phyloP scores from a whole-genome alignment of 1,284 basidiomycete species.

The Moesziomyces parantarcticus region DNA sequence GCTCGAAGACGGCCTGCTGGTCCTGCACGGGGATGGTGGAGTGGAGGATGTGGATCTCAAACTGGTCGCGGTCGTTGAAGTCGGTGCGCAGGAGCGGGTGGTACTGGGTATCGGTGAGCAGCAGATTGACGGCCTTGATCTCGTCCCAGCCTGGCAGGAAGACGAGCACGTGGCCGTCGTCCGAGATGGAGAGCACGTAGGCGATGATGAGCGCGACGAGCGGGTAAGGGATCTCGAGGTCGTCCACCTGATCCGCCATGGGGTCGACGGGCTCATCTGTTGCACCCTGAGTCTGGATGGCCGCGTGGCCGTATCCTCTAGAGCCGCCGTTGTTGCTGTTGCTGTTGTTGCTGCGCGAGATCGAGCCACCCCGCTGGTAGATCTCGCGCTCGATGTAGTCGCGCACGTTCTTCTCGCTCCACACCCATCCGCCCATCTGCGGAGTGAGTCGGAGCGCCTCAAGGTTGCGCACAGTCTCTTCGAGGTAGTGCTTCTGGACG shows the following conservation, averaged over 20 bases:
- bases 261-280: conserved; percentile 55
- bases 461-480: conserved; percentile 75
- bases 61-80: conserved; percentile 70
- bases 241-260: conserved; percentile 71
- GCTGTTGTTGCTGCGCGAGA: conserved; percentile 14
- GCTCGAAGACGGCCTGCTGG: conserved; percentile 86
- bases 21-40: conserved; percentile 89
- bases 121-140: conserved; percentile 81
- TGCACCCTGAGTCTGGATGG: conserved; percentile 34
- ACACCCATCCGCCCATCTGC: conserved; percentile 75
- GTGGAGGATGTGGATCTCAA: conserved; percentile 86
- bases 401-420: conserved; percentile 78
- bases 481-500: conserved; percentile 82
- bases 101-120: conserved; percentile 72
- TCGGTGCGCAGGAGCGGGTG: conserved; percentile 70
- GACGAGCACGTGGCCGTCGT: conserved; percentile 89
- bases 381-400: conserved; percentile 81
- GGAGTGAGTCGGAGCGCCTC: conserved; percentile 53
- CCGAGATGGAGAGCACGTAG: conserved; percentile 79
- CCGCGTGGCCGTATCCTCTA: conserved; percentile 25
- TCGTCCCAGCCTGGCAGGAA: conserved; percentile 95
- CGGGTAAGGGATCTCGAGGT: conserved; percentile 84
- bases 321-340: conserved; percentile 16
- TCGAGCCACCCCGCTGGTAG: conserved; percentile 37
- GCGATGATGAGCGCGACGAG: conserved; percentile 85